Evolutionary conservation across 2,329 filamentous ascomycete genomes (phyloP).

Genomic region (Fusarium nelsonii): DNA sequence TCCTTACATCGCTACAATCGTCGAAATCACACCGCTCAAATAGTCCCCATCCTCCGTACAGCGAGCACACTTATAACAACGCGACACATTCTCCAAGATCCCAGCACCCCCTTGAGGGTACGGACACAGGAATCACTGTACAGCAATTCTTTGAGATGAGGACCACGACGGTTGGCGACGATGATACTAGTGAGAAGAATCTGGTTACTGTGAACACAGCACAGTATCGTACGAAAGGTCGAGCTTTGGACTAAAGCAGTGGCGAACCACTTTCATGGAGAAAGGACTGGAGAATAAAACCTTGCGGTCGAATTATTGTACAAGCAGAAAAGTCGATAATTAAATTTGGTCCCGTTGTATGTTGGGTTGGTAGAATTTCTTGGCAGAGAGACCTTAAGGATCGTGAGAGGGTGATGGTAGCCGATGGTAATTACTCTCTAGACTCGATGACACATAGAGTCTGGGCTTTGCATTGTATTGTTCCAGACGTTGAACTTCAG

Average conservation of each 20-base stretch:
- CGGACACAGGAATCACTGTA: not conserved
- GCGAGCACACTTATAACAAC: not conserved
- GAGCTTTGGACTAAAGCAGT: not conserved
- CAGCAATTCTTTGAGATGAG: slow-evolving; percentile 2
- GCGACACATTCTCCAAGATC: not conserved
- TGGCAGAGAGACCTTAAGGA: no score
- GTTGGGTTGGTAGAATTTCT: no score
- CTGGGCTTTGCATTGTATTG: not conserved
- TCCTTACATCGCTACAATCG: not conserved
- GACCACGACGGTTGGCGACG: not conserved
- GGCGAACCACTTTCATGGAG: not conserved
- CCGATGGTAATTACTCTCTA: not conserved
- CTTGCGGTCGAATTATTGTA: no score
- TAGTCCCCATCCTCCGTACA: not conserved
- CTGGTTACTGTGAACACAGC: not conserved
- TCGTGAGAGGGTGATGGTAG: not conserved
- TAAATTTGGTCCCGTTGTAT: no score
- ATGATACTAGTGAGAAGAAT: not conserved
- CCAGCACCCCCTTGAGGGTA: not conserved
- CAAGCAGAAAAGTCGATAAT: no score
- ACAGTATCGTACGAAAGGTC: not conserved
- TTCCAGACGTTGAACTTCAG: not conserved
- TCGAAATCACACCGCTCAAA: not conserved
- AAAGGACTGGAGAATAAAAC: not conserved
- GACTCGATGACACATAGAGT: not conserved